Conservation (phyloP, 257 asterid genomes). For the Solanum megistacrolobum region DNA sequence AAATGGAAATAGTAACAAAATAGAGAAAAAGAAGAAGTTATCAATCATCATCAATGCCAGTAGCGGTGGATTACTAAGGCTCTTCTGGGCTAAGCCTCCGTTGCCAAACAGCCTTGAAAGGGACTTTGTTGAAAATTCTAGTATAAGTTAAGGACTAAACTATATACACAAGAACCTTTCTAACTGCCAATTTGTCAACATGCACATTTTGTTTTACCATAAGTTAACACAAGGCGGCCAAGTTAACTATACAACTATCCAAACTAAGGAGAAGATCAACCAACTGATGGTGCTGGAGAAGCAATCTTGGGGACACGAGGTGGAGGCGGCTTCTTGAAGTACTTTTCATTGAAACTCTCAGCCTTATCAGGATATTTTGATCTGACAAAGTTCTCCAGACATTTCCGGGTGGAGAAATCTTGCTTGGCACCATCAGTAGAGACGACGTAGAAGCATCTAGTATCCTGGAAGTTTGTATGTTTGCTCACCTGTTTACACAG, state of each 20-base stretch:
- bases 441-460: constrained; percentile 75
- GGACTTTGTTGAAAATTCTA: not conserved
- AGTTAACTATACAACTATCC: not conserved
- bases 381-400: constrained; percentile 52
- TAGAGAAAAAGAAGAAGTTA: not conserved
- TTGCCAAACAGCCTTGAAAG: not conserved
- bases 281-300: not conserved
- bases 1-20: not conserved
- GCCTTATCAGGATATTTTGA: constrained; percentile 67
- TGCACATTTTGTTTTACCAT: not conserved
- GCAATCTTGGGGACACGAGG: constrained; percentile 11
- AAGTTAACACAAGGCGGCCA: not conserved
- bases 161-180: not conserved
- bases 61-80: not conserved
- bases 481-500: constrained; percentile 44
- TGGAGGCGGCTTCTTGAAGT: constrained; percentile 53
- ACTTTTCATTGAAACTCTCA: constrained; percentile 49
- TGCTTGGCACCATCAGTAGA: constrained; percentile 51
- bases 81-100: not conserved
- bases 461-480: constrained; percentile 63
- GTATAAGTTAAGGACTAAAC: not conserved
- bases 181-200: not conserved
- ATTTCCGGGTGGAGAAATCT: constrained; percentile 77
- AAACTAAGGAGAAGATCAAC: not conserved
- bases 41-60: not conserved